phyloP scores from a whole-genome alignment of 148 eudicot species.

The Nepenthes gracilis region DNA sequence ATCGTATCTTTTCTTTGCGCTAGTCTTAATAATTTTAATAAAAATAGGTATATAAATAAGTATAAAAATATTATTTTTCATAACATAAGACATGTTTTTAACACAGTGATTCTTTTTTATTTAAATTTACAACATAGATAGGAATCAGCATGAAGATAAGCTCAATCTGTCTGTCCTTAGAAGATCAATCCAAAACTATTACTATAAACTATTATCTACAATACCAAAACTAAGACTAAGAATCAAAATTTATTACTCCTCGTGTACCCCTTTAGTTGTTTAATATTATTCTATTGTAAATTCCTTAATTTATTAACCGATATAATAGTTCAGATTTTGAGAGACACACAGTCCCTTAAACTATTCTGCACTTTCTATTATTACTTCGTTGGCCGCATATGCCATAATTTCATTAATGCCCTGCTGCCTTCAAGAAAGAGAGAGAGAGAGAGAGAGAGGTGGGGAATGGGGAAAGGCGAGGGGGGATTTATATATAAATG shows the following conservation, averaged over 20 bases:
- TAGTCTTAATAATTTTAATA: no score
- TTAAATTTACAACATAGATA: neutral
- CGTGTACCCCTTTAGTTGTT: no score
- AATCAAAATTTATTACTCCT: no score
- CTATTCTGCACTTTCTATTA: neutral
- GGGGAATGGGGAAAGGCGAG: neutral
- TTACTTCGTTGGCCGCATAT: neutral
- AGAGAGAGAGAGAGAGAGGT: neutral
- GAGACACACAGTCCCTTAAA: neutral
- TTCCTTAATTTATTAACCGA: neutral
- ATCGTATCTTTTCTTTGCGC: no score
- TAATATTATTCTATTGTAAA: no score
- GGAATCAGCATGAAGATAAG: slow-evolving; percentile 1
- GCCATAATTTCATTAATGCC: neutral
- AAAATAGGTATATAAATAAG: no score
- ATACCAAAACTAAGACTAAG: neutral
- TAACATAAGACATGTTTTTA: no score
- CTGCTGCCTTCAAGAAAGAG: neutral
- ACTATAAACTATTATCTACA: neutral
- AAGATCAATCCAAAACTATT: neutral
- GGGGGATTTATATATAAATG: slow-evolving; percentile 5
- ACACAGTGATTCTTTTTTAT: no score
- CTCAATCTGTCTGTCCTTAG: neutral
- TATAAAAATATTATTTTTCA: no score
- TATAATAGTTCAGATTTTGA: neutral